Conservation (phyloP, 352 stramenopile species). For the Saprolegnia parasitica region DNA sequence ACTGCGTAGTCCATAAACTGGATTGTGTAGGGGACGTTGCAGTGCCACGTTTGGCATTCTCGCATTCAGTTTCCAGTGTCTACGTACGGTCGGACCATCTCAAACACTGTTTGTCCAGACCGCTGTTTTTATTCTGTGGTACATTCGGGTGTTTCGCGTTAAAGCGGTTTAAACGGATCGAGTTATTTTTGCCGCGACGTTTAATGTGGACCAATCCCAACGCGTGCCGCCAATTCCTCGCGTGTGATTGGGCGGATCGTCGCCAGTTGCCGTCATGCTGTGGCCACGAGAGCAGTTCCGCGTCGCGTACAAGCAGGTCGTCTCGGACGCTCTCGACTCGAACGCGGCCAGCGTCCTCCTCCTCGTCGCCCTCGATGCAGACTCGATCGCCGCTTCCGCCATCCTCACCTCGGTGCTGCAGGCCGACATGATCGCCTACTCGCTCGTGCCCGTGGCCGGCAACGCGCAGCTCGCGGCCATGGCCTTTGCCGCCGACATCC, state of each 20-base stretch:
- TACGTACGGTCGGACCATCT: no score
- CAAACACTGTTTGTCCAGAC: no score
- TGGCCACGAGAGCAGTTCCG: conserved; percentile 85
- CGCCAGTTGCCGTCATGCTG: conserved; percentile 42
- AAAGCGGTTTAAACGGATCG: no score
- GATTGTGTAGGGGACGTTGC: no score
- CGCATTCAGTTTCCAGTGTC: no score
- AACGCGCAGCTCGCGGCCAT: conserved; percentile 78
- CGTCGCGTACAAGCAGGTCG: conserved; percentile 77
- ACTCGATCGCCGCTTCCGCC: conserved; percentile 91
- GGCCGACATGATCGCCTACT: conserved; percentile 69
- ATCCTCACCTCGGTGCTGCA: conserved; percentile 88
- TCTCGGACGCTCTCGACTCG: conserved; percentile 64
- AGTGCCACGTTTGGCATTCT: no score
- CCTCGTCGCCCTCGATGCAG: conserved; percentile 91
- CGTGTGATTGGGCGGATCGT: background rate
- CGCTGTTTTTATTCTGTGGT: no score
- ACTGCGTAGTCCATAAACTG: no score
- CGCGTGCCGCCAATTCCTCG: background rate
- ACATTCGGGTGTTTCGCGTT: no score
- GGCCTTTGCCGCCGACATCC: conserved; percentile 53
- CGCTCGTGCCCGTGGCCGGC: conserved; percentile 63
- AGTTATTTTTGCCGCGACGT: no score
- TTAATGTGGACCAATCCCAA: no score
- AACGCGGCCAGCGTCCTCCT: conserved; percentile 85